Base-by-base conservation (phyloP, 441 rosid species). In the Adansonia rubrostipa region DNA sequence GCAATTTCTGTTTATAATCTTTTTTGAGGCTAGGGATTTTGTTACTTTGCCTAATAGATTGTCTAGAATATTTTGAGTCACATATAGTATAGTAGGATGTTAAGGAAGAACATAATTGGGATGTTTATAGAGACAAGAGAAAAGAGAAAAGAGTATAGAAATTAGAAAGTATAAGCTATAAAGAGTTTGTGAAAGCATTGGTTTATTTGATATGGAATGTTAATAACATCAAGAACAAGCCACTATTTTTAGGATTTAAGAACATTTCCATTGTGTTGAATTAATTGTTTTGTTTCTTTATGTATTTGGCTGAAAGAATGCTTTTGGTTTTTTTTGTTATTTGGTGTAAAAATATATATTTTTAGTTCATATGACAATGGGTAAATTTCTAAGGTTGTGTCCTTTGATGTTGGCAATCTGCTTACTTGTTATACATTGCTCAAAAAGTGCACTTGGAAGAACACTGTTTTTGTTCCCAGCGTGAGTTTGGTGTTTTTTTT, bases 401-500 rank as follows among this genome's bases (percentile, higher is more conserved):
- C 19, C 40, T 24, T 42, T 64, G 19, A 67, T 67, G 53, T 42
- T 51, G 33, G 6, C 11, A 17, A 67, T 44, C n/a, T 74, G 28
- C 40, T 69, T 17, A n/a, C 17, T 69, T 60, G 5, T 40, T 54
- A 17, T 19, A 67, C 48, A n/a, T 14, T 68, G 54, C 44, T 40
- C 64, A 20, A 36, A 14, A 13, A 17, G 6, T 50, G 45, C 66
- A 45, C 40, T 17, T 28, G 60, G 64, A 42, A 50, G 44, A n/a
- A 24, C 44, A 19, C 11, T 33, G 13, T 44, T 69, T 70, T 68
- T 64, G 60, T 40, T 42, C 61, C 61, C 19, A 15, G 56, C 77
- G 24, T 84, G 56, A 42, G n/a, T 63, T 69, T 81, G 69, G 42
- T 15, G 8, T 4, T 44, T 44, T 28, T 2, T 2, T 28, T 28